phyloP scores from a whole-genome alignment of 768 basidiomycete species.

The Rhodocollybia butyracea region DNA sequence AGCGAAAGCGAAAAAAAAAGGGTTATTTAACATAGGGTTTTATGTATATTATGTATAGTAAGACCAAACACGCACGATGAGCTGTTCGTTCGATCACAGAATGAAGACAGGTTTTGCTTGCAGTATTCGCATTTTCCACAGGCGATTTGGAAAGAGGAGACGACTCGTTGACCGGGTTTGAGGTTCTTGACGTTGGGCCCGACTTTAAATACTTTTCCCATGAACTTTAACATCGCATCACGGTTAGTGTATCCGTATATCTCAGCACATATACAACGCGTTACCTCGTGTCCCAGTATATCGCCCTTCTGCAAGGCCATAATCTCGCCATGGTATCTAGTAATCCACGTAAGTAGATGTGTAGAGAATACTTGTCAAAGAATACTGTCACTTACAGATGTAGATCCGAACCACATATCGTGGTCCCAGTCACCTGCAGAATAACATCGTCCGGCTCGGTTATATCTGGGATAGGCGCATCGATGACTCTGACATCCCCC shows the following conservation, averaged over 20 bases:
- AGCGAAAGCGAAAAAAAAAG: neutral
- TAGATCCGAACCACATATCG: conserved; percentile 67
- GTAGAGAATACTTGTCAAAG: neutral
- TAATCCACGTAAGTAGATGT: neutral
- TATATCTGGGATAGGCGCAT: conserved; percentile 49
- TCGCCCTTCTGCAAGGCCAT: conserved; percentile 62
- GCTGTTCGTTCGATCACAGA: conserved; percentile 79
- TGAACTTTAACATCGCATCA: conserved; percentile 45
- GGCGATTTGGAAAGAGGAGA: conserved; percentile 76
- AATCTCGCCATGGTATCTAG: conserved; percentile 62
- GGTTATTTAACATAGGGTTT: neutral
- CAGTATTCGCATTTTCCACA: conserved; percentile 74
- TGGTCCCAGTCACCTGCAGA: conserved; percentile 72
- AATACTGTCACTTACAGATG: conserved; percentile 41
- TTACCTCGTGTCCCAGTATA: conserved; percentile 75
- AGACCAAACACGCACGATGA: too few species aligned
- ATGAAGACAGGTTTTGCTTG: conserved; percentile 66
- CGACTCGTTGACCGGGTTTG: conserved; percentile 65
- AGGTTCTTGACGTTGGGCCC: conserved; percentile 64
- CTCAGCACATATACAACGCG: too few species aligned
- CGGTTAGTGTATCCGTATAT: neutral
- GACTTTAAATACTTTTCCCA: conserved; percentile 66
- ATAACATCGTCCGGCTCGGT: conserved; percentile 76
- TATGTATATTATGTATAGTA: neutral
- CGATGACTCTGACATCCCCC: conserved; percentile 39